Conservation (phyloP, 202 grass and related monocot species). For the Hordeum pubiflorum region DNA sequence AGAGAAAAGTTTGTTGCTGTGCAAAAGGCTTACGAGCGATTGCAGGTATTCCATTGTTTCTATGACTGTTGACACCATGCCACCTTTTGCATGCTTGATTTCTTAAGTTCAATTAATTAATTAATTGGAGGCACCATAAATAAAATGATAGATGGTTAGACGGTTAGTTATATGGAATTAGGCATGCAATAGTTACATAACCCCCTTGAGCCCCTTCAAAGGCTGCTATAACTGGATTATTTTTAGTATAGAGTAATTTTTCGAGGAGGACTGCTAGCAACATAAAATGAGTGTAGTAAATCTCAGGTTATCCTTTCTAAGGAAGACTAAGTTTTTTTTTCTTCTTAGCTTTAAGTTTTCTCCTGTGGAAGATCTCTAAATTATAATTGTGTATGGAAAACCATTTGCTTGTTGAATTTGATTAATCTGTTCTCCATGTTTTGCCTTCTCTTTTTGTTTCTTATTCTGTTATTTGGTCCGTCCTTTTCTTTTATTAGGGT, state of each 20-base stretch:
- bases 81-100: slow-evolving; percentile 2
- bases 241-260: neutral
- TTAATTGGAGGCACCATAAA: neutral
- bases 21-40: slow-evolving; percentile 96
- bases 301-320: neutral
- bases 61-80: neutral
- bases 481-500: neutral
- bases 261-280: neutral
- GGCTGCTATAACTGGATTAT: slow-evolving; percentile 4
- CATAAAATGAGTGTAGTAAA: neutral
- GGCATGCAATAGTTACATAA: neutral
- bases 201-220: neutral
- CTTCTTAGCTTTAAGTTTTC: neutral
- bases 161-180: neutral
- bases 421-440: neutral
- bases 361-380: neutral
- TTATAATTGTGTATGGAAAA: neutral
- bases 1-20: slow-evolving; percentile 98
- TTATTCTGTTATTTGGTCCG: slow-evolving; percentile 2
- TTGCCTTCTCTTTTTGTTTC: slow-evolving; percentile 8
- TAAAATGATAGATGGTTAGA: neutral
- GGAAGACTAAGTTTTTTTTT: neutral
- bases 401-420: neutral
- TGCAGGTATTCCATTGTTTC: slow-evolving; percentile 62
- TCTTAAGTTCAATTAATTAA: neutral